phyloP scores from a whole-genome alignment of 208 protist species.

The Herpetomonas muscarum region DNA sequence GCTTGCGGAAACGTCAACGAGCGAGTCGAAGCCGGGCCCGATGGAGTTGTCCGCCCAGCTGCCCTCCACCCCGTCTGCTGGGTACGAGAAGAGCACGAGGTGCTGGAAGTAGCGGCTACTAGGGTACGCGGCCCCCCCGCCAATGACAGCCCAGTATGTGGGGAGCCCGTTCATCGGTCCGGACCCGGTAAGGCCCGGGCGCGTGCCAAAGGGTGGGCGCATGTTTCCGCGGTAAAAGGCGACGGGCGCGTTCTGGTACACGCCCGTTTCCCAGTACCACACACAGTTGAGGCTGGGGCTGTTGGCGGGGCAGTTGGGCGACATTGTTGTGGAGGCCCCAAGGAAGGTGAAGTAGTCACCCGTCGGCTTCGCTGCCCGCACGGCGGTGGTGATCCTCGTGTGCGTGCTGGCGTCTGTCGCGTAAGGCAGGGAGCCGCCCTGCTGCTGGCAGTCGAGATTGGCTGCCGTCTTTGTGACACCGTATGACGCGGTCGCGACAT shows the following conservation, averaged over 20 bases:
- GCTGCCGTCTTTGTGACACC: neutral
- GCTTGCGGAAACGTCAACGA: neutral
- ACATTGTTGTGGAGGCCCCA: slow-evolving; percentile 11
- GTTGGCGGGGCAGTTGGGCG: slow-evolving; percentile 9
- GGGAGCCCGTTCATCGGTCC: neutral
- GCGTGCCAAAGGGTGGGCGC: neutral
- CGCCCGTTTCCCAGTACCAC: slow-evolving; percentile 20
- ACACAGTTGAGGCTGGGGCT: slow-evolving; percentile 10
- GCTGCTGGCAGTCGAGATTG: neutral
- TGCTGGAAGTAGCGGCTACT: neutral
- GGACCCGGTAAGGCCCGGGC: slow-evolving; percentile 3
- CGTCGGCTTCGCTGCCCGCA: neutral
- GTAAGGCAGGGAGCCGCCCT: slow-evolving; percentile 3
- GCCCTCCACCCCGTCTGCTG: neutral
- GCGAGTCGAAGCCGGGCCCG: neutral
- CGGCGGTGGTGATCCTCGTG: slow-evolving; percentile 1
- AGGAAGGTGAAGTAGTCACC: slow-evolving; percentile 14
- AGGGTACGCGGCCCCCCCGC: neutral
- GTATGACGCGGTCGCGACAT: too few relatives aligned
- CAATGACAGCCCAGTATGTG: slow-evolving; percentile 4
- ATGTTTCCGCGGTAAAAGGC: slow-evolving; percentile 21
- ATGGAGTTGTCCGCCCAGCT: neutral
- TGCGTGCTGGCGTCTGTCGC: slow-evolving; percentile 12
- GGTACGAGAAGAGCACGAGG: neutral
- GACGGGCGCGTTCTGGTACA: slow-evolving; percentile 1